These are phyloP conservation scores for Rhodotorula graminis DNA, from an alignment of 768 basidiomycete species.

Conservation along the genomic window DNA sequence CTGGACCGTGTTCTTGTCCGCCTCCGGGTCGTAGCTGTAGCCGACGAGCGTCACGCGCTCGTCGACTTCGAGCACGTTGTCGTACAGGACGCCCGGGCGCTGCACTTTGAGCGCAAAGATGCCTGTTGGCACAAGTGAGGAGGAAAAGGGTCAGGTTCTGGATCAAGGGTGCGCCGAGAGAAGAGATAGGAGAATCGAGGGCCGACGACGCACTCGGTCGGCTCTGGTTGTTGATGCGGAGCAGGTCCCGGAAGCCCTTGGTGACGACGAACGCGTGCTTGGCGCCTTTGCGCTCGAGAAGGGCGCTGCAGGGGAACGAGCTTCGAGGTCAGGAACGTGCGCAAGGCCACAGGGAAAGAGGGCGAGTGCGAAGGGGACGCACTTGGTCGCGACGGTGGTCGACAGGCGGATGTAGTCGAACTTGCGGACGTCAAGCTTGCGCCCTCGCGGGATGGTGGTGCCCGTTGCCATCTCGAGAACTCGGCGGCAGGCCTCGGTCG, in stretches of 20 bases:
- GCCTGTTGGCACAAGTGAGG: slow-evolving; percentile 87
- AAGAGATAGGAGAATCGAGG: too few relatives aligned
- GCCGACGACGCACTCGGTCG: background rate
- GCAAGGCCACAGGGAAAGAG: too few relatives aligned
- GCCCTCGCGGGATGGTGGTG: slow-evolving; percentile 57
- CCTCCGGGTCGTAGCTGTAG: slow-evolving; percentile 80
- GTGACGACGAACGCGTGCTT: slow-evolving; percentile 87
- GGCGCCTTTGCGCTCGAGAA: slow-evolving; percentile 90
- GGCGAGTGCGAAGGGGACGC: too few relatives aligned
- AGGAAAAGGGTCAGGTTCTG: slow-evolving; percentile 52
- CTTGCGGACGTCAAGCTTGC: slow-evolving; percentile 25
- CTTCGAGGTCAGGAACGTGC: too few relatives aligned
- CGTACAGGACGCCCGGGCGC: slow-evolving; percentile 57
- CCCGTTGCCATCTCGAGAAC: slow-evolving; percentile 74
- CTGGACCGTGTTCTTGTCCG: slow-evolving; percentile 67
- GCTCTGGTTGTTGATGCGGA: background rate
- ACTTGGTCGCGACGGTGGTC: slow-evolving; percentile 90
- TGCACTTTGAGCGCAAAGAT: slow-evolving; percentile 91
- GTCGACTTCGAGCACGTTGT: slow-evolving; percentile 68
- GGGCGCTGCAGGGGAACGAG: slow-evolving; percentile 50
- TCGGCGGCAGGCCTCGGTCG: slow-evolving; percentile 86
- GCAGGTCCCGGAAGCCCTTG: slow-evolving; percentile 62
- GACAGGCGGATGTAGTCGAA: slow-evolving; percentile 36
- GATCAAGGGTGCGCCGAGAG: too few relatives aligned
- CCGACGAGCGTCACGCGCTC: slow-evolving; percentile 93